Evolutionary conservation across 2,329 filamentous ascomycete species (phyloP), one percentile per base, ranked within the genome.

Genomic region (Trichoderma koningiopsis): DNA sequence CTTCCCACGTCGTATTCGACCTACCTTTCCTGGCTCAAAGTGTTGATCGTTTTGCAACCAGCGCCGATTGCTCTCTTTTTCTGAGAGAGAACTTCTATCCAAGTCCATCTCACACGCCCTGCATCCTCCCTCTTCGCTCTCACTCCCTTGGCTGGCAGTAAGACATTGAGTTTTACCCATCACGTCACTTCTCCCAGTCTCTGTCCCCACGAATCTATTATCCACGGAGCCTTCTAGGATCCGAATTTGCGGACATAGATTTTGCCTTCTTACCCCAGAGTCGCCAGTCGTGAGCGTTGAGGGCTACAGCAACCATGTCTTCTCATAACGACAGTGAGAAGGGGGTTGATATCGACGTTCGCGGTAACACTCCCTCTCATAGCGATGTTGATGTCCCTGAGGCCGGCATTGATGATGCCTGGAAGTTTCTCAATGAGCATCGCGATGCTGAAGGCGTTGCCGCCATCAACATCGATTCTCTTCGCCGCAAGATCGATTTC

Each of bases 401-500:
- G 43, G 65, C 52, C 11, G 56, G 57, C 57, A 78, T 85, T 16
- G 84, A 86, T 70, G 75, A 75, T 29, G 84, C 84, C 6, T 86
- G 83, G 82, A 78, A 79, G 33, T 84, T 80, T 64, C 81, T 84
- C 68, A 75, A 83, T 63, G 69, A 77, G 33, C 81, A 85, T 70
- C 81, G 80, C 33, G 76, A 83, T 72, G 76, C 77, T 22, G 75
- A 74, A 53, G 77, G 73, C 19, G 76, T 77, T 57, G 76, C 72
- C 58, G 72, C 73, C 2, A 77, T 84, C 43, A 77, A 86, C 71
- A 77, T 87, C 58, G 78, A 79, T 70, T 77, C 77, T 1, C 76
- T 89, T 55, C 79, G 86, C 5, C 83, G 84, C 70, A 88, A 85
- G 76, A 84, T 90, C 60, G 87, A 90, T 73, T 85, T 80, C 79